Conservation (phyloP, 2,329 filamentous ascomycete species). For the Ramularia endophylla region DNA sequence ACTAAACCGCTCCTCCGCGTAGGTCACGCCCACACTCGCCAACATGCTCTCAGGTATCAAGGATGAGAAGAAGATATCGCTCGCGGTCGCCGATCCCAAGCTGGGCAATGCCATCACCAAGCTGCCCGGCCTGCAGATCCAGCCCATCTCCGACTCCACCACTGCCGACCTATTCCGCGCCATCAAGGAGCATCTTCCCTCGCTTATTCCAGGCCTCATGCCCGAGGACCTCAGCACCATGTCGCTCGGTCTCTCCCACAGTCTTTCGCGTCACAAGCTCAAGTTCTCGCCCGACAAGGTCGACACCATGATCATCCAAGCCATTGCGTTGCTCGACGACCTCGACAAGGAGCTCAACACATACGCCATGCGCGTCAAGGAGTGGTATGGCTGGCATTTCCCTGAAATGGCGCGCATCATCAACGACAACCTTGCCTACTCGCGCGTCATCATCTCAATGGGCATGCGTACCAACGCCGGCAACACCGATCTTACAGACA, state of each 20-base stretch:
- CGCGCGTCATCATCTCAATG: slow-evolving; percentile 79
- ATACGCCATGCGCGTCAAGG: slow-evolving; percentile 98
- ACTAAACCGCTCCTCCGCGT: background rate
- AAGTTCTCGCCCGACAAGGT: slow-evolving; percentile 99
- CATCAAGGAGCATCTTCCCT: slow-evolving; percentile 83
- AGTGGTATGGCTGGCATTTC: slow-evolving; percentile 99
- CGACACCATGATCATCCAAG: slow-evolving; percentile 99
- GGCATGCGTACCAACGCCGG: slow-evolving; percentile 80
- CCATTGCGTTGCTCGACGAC: slow-evolving; percentile 88
- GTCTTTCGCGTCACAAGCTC: slow-evolving; percentile 92
- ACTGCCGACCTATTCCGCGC: slow-evolving; percentile 89
- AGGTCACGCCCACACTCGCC: slow-evolving; percentile 76
- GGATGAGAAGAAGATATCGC: slow-evolving; percentile 93
- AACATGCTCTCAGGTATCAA: slow-evolving; percentile 83
- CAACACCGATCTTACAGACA: slow-evolving; percentile 72
- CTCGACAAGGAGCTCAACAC: slow-evolving; percentile 98
- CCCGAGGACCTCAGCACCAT: slow-evolving; percentile 87
- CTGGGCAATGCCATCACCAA: slow-evolving; percentile 87
- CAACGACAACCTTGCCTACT: slow-evolving; percentile 94
- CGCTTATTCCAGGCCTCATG: slow-evolving; percentile 81
- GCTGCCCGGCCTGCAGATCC: slow-evolving; percentile 79
- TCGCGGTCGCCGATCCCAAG: slow-evolving; percentile 91
- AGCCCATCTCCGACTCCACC: slow-evolving; percentile 72
- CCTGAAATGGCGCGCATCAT: slow-evolving; percentile 96
- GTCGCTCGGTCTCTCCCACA: slow-evolving; percentile 93